Conservation (phyloP, 2,329 filamentous ascomycete genomes). For the Cladosporium sp. region DNA sequence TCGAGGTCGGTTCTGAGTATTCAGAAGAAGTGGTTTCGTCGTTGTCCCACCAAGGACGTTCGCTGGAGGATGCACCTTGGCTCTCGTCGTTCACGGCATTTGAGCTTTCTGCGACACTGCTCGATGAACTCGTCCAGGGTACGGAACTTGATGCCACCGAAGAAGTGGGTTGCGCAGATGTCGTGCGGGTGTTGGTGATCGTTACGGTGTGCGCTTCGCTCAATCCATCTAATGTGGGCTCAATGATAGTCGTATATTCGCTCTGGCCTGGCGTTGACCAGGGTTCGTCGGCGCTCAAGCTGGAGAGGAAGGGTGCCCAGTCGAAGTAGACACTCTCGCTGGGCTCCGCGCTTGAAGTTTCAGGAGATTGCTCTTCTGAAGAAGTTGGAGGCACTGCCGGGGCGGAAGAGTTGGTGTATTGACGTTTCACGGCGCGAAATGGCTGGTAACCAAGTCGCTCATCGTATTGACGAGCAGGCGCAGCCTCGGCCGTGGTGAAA, state of each 20-base stretch:
- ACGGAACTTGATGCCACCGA: conserved; percentile 13
- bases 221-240: conserved; percentile 4
- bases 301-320: neutral
- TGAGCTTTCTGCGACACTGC: neutral
- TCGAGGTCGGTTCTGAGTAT: neutral
- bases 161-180: neutral
- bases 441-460: conserved; percentile 44
- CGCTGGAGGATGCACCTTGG: neutral
- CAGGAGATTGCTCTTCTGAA: neutral
- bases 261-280: neutral
- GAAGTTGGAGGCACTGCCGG: conserved; percentile 10
- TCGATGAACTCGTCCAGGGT: conserved; percentile 14
- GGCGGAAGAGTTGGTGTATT: conserved; percentile 32
- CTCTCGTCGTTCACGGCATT: neutral
- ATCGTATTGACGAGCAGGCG: conserved; percentile 40
- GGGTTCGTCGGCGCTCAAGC: conserved; percentile 1
- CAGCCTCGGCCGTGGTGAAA: conserved; percentile 46
- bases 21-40: neutral
- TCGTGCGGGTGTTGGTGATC: conserved; percentile 18
- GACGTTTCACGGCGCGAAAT: conserved; percentile 42
- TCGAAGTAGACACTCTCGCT: neutral
- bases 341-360: neutral
- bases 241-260: conserved; percentile 2
- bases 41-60: no score
- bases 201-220: conserved; percentile 11